Base-by-base conservation (phyloP, 495 filamentous ascomycete genomes). In the Xylaria curta region DNA sequence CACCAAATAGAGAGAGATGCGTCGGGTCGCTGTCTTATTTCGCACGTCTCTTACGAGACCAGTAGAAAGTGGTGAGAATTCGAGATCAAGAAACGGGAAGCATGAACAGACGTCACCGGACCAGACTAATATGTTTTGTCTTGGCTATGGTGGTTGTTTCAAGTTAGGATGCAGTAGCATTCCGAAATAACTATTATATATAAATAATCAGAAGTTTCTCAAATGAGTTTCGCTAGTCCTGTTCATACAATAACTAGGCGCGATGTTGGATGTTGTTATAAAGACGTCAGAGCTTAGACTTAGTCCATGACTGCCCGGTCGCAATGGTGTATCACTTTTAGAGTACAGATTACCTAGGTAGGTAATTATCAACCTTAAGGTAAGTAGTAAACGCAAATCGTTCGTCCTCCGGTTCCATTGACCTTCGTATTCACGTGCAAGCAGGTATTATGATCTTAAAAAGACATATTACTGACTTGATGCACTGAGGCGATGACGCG, bases 1-100 rank as follows among this genome's bases (percentile, higher is more conserved):
- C 19, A 46, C 19, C 59, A 62, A 42, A 42, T 21, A 44, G 26
- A 26, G 13, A 36, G 26, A 26, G 13, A 51, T n/a, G 63, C 46
- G 63, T 33, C 21, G 17, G 38, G 33, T 66, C n/a, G 64, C 47
- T 66, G 33, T 54, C 26, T 54, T 54, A 33, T 13, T 54, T 26
- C n/a, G 21, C 9, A 4, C 21, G 17, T 47, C 24, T 46, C 38
- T 19, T 24, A 13, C 15, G 38, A 12, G 5, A 7, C 60, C 33
- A 19, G 15, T 24, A 44, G 36, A n/a, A 10, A 63, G 38, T 24
- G 21, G 61, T 47, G 21, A 31, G 40, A 38, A 31, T 10, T 19
- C 3, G 19, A 28, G 21, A 31, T 10, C 21, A 19, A 63, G 60
- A 44, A 64, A 46, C 40, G 47, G 7, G 15, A 36, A 38, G 33